Evolutionary conservation across 2,329 filamentous ascomycete species (phyloP), one percentile per base, ranked within the genome.

Genomic region (Claviceps quebecensis): DNA sequence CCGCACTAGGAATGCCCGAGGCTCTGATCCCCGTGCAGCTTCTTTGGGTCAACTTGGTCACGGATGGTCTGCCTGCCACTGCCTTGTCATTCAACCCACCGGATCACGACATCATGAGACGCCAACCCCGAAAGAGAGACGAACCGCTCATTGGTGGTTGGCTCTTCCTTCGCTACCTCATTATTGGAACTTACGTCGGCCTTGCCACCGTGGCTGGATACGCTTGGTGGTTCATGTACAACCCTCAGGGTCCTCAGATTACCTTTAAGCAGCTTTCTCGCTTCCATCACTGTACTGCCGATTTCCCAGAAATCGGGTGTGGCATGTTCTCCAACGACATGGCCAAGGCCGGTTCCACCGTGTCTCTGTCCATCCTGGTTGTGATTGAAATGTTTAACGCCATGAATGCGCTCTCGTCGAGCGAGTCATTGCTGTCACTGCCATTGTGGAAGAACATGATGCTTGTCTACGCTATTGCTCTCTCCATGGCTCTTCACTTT

Each of bases 211-310:
- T 98, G 19, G 89, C 85, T 63, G 93, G 94, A 45, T 98, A 98
- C 65, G 91, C 88, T n/a, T 98, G 93, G 93, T 98, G 89, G 87
- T 98, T 97, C 75, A 90, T 98, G 85, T 95, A 86, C 75, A 91
- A 97, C 72, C 71, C 82, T 8, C 81, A 83, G 58, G 93, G 93
- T 0, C 93, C 93, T 23, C 87, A 95, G 67, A 95, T 98, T 69
- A 82, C 75, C 56, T 95, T 97, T 72, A 85, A 78, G 67, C 87
- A 98, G 65, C 75, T 98, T 58, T 75, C 85, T 23, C 86, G 94
- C 71, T 98, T 97, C 82, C 93, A 98, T 72, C 83, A 84, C 65
- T 98, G 93, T 78, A 84, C 84, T 0, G 63, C 86, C 16, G 75
- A 88, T 53, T 97, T 95, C 72, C 80, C 89, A 0, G 84, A 91